These are phyloP conservation scores for Penicillium fuscoglaucum DNA, from an alignment of 2,329 filamentous ascomycete species.

Conservation along the genomic window DNA sequence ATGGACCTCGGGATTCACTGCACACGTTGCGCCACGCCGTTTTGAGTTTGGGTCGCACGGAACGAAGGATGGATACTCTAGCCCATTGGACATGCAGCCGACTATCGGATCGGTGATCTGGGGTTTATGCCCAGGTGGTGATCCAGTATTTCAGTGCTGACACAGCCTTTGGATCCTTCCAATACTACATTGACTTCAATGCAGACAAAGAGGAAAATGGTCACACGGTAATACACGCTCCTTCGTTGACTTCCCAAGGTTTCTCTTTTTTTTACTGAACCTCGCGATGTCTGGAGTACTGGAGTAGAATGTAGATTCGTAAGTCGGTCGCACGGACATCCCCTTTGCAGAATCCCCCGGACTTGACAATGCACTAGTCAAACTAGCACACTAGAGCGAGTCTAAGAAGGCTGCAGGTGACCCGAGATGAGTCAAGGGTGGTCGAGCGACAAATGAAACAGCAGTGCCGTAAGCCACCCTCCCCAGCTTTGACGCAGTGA, in stretches of 20 bases:
- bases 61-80: slow-evolving; percentile 5
- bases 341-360: slow-evolving; percentile 30
- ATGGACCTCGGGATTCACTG: background rate
- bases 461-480: slow-evolving; percentile 9
- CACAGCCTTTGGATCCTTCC: background rate
- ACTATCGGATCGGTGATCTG: slow-evolving; percentile 10
- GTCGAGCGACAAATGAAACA: slow-evolving; percentile 24
- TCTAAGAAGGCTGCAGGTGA: slow-evolving; percentile 28
- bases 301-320: background rate
- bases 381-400: slow-evolving; percentile 22
- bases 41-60: slow-evolving; percentile 25
- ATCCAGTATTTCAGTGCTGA: slow-evolving; percentile 7
- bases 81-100: slow-evolving; percentile 12
- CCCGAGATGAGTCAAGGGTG: slow-evolving; percentile 23
- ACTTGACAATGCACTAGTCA: slow-evolving; percentile 19
- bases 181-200: background rate
- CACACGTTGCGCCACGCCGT: slow-evolving; percentile 25
- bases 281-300: background rate
- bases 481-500: background rate
- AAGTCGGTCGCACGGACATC: slow-evolving; percentile 23
- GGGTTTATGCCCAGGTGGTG: background rate
- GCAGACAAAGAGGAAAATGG: background rate
- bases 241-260: background rate
- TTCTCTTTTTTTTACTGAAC: background rate
- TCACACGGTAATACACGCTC: background rate